Percentiles rank a stretch among this genome's conserved stretches.
These are phyloP conservation scores for Talaromyces sp. DNA, from an alignment of 2,329 filamentous ascomycete genomes.

Conservation along the genomic window DNA sequence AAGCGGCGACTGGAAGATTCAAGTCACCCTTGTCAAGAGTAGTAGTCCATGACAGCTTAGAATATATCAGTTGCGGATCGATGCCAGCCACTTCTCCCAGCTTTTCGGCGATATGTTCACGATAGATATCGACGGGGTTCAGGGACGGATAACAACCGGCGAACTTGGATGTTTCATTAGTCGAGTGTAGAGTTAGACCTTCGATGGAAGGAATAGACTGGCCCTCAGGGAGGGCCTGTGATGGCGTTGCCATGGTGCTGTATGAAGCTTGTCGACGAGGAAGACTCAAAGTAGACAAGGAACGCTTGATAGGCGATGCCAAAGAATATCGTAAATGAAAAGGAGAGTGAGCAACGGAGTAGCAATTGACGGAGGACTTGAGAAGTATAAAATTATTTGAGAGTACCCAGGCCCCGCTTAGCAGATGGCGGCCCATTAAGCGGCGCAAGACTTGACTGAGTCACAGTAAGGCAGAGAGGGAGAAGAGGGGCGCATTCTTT, in stretches of 20 bases:
- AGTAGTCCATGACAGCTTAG: constrained; percentile 41
- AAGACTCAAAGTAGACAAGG: constrained; percentile 13
- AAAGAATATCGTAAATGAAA: neutral
- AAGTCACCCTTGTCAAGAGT: constrained; percentile 46
- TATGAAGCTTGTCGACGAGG: constrained; percentile 5
- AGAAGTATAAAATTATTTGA: constrained; percentile 26
- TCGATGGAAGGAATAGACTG: constrained; percentile 31
- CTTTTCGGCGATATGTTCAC: constrained; percentile 42
- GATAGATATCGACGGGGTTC: constrained; percentile 45
- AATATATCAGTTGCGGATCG: constrained; percentile 37
- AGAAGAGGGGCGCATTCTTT: constrained; percentile 2
- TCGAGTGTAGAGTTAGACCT: constrained; percentile 37
- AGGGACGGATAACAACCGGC: constrained; percentile 39
- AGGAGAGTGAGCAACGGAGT: constrained; percentile 10
- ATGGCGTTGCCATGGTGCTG: constrained; percentile 16
- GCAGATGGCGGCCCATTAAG: constrained; percentile 36
- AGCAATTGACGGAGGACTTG: constrained; percentile 16
- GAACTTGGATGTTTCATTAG: constrained; percentile 35
- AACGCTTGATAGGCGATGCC: neutral
- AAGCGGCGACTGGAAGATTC: constrained; percentile 38
- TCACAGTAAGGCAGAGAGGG: constrained; percentile 7
- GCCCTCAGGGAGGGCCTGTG: constrained; percentile 14
- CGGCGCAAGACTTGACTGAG: constrained; percentile 6
- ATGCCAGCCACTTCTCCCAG: constrained; percentile 35
- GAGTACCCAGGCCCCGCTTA: constrained; percentile 38